phyloP scores from a whole-genome alignment of 2,329 filamentous ascomycete genomes.

The Penicillium aurantiogriseum region DNA sequence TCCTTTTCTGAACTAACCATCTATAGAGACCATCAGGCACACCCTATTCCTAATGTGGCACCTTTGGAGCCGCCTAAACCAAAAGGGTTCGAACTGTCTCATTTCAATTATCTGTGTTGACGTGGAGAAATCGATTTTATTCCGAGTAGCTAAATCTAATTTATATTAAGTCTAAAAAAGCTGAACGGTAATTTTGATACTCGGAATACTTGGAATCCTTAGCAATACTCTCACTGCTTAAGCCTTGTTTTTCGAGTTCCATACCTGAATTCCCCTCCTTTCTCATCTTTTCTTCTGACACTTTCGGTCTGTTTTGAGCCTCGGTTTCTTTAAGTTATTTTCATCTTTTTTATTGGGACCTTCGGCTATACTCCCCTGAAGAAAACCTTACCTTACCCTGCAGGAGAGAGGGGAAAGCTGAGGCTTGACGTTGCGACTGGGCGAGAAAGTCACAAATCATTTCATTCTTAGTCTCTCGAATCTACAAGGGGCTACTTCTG shows the following conservation, averaged over 20 bases:
- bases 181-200: slow-evolving; percentile 7
- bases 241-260: slow-evolving; percentile 19
- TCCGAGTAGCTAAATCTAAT: slow-evolving; percentile 17
- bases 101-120: slow-evolving; percentile 5
- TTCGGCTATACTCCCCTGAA: not conserved
- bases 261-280: slow-evolving; percentile 12
- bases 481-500: slow-evolving; percentile 25
- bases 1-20: not conserved
- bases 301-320: not conserved
- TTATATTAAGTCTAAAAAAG: not conserved
- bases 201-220: slow-evolving; percentile 12
- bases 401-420: not conserved
- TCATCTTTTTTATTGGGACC: not conserved
- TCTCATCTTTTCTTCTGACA: slow-evolving; percentile 27
- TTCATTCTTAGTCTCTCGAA: slow-evolving; percentile 19
- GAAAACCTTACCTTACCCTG: not conserved
- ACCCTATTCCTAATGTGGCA: slow-evolving; percentile 2
- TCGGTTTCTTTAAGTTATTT: not conserved
- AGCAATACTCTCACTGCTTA: slow-evolving; percentile 5
- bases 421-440: slow-evolving; percentile 4
- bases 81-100: slow-evolving; percentile 5
- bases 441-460: slow-evolving; percentile 5
- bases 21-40: not conserved
- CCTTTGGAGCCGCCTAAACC: slow-evolving; percentile 5
- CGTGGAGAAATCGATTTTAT: slow-evolving; percentile 2